A percentile compares a stretch with the other conserved stretches of the same genome.
phyloP scores from a whole-genome alignment of 441 rosid species.

The Arabidopsis hybrid region DNA sequence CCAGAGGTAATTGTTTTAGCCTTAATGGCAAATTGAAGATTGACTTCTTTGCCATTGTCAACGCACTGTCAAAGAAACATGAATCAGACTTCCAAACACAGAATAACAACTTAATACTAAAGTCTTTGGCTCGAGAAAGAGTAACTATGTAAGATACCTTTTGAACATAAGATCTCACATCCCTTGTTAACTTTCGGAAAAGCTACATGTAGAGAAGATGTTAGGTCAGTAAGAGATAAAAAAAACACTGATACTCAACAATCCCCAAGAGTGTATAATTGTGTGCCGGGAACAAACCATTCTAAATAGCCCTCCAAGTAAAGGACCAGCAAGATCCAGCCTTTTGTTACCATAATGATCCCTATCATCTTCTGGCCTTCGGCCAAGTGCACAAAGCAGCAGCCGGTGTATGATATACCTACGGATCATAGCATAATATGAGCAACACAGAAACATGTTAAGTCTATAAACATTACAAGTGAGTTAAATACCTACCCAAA shows the following conservation, averaged over 20 bases:
- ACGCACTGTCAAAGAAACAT: conserved; percentile 63
- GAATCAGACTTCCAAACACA: conserved; percentile 32
- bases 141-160: conserved; percentile 62
- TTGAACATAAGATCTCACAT: conserved; percentile 90
- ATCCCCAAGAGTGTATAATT: background rate
- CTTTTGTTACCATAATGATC: conserved; percentile 99
- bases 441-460: conserved; percentile 23
- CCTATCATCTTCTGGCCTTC: conserved; percentile 97
- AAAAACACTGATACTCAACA: conserved; percentile 4
- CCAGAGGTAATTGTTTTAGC: conserved; percentile 98
- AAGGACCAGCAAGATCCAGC: conserved; percentile 99
- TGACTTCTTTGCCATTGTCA: conserved; percentile 97
- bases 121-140: conserved; percentile 19
- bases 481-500: conserved; percentile 72
- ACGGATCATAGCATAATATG: conserved; percentile 34
- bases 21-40: conserved; percentile 94
- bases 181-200: conserved; percentile 92
- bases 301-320: conserved; percentile 97
- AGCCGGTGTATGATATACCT: conserved; percentile 96
- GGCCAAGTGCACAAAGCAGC: conserved; percentile 92
- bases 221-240: conserved; percentile 30
- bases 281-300: conserved; percentile 60
- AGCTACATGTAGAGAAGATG: conserved; percentile 64
- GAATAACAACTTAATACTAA: conserved; percentile 13
- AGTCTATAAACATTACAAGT: conserved; percentile 2